phyloP scores from a whole-genome alignment of 805 yeast species.

The Candida anglica region DNA sequence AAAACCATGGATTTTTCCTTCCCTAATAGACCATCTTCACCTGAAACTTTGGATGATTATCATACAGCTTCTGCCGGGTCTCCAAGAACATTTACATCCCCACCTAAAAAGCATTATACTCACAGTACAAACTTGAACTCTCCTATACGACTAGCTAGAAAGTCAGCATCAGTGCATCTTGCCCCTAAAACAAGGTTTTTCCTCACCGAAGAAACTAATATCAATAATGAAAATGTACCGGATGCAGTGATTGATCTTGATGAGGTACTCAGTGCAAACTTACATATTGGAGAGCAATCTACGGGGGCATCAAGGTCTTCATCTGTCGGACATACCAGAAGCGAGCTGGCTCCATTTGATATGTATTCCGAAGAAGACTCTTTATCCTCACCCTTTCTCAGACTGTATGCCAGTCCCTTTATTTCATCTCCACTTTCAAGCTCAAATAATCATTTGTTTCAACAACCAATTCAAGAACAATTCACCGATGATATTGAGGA shows the following conservation, averaged over 20 bases:
- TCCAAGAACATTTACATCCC: conserved; percentile 7
- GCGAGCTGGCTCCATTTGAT: conserved; percentile 19
- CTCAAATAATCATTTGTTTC: conserved; percentile 16
- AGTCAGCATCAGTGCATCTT: conserved; percentile 15
- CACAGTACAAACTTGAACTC: conserved; percentile 21
- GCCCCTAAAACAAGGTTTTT: conserved; percentile 21
- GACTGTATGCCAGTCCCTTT: conserved; percentile 12
- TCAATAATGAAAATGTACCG: conserved; percentile 27
- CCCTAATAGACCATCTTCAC: conserved; percentile 14
- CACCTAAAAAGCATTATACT: conserved; percentile 9
- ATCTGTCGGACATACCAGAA: conserved; percentile 10
- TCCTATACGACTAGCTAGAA: conserved; percentile 26
- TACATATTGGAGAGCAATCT: conserved; percentile 19
- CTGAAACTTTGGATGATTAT: too few relatives aligned
- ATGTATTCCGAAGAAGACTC: conserved; percentile 19
- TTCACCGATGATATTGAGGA: conserved; percentile 13
- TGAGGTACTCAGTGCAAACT: conserved; percentile 29
- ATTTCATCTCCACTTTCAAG: conserved; percentile 15
- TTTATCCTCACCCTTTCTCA: conserved; percentile 28
- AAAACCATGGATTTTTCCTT: conserved; percentile 20
- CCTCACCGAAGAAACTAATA: conserved; percentile 24
- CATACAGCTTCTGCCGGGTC: background rate
- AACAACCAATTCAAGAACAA: conserved; percentile 28
- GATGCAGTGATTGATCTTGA: conserved; percentile 40
- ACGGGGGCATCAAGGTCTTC: background rate